Base-by-base conservation (phyloP, 495 filamentous ascomycete genomes). In the Pseudomonodictys pantanalensis region DNA sequence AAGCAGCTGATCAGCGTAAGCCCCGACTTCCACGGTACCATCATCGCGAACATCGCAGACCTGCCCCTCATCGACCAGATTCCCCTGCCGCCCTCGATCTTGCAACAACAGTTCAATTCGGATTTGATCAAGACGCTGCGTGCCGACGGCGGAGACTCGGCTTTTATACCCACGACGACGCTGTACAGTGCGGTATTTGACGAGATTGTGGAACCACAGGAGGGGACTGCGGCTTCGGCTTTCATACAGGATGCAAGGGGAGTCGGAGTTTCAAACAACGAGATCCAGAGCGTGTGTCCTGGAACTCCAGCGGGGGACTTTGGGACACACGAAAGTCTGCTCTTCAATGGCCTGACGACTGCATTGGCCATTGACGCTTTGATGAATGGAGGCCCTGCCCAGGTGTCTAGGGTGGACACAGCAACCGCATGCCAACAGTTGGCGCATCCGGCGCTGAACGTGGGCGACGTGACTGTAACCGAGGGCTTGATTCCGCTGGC, bases 121-220 rank as follows among this genome's bases (percentile, higher is more conserved):
- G 64, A 72, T n/a, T 77, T 77, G 63, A 69, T 78, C 49, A 54
- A 52, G 22, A 72, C 68, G 0, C 64, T 79, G 9, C 62, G 77
- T 12, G 38, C 35, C 3, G 64, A 73, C 29, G 72, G 68, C 18
- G 77, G 78, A 2, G 77, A 79, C 44, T 72, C 73, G 1, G 74
- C 78, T 10, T 79, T 78, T 49, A 74, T 80, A 6, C 77, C 78
- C 10, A 79, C 78, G 0, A 81, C 79, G 0, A 78, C 66, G 1
- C 48, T 79, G 11, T 81, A 75, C 66, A 73, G 71, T 15, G 57
- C 53, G 23, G 57, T 64, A 28, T 65, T 67, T 28, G 76, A 81
- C 69, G 66, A 79, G 50, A 68, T 81, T 59, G 74, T 79, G 15
- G 66, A 77, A 59, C 77, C 77, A 30, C 68, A 75, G 63, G 52